A percentile compares a stretch with the other conserved stretches of the same genome.
Evolutionary conservation across 441 rosid species (phyloP).

Genomic region (Eruca vesicaria): DNA sequence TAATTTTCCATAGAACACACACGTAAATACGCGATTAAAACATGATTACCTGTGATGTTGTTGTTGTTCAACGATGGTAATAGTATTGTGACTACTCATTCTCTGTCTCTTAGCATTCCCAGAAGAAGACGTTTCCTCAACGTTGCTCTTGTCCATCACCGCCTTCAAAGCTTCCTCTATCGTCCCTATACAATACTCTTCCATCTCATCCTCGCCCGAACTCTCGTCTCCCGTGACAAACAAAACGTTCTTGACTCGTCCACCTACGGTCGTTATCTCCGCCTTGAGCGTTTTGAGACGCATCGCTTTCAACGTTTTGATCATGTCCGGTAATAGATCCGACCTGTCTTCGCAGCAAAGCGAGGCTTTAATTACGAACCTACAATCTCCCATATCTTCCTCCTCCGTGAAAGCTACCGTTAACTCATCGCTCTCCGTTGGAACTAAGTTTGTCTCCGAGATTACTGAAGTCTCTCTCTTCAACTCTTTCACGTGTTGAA

Average conservation of each 20-base stretch:
- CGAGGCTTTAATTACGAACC: constrained; percentile 81
- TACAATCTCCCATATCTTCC: constrained; percentile 55
- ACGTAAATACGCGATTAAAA: background rate
- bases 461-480: constrained; percentile 77
- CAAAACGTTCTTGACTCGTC: constrained; percentile 83
- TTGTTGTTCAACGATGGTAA: constrained; percentile 36
- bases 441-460: constrained; percentile 76
- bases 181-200: constrained; percentile 57
- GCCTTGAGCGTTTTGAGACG: constrained; percentile 81
- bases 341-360: constrained; percentile 91
- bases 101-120: constrained; percentile 89
- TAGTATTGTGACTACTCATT: constrained; percentile 52
- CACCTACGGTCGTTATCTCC: constrained; percentile 89
- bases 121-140: constrained; percentile 67
- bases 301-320: constrained; percentile 75
- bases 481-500: constrained; percentile 92
- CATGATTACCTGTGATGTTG: constrained; percentile 21
- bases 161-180: constrained; percentile 91
- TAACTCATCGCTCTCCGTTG: constrained; percentile 84
- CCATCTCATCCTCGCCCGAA: constrained; percentile 41
- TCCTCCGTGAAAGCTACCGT: constrained; percentile 61
- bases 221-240: constrained; percentile 81
- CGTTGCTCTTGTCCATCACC: constrained; percentile 78
- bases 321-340: constrained; percentile 85
- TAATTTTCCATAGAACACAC: constrained; percentile 15